phyloP scores from a whole-genome alignment of 768 basidiomycete genomes.

The Clitopilus passeckerianus region DNA sequence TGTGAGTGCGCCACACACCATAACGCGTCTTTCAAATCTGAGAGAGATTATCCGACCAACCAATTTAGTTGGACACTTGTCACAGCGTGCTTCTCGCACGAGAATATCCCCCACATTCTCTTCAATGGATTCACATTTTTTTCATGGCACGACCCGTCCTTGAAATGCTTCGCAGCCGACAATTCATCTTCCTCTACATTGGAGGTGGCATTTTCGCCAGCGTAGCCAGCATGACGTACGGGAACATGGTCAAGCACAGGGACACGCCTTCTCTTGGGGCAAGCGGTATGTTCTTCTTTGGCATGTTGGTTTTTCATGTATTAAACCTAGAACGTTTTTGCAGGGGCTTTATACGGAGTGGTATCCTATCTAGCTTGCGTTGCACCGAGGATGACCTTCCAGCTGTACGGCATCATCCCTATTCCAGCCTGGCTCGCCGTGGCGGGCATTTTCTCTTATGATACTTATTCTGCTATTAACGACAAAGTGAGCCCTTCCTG shows the following conservation, averaged over 20 bases:
- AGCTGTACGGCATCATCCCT: constrained; percentile 72
- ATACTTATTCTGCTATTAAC: constrained; percentile 41
- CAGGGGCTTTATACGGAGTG: constrained; percentile 69
- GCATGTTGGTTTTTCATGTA: too few species aligned
- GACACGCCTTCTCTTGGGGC: constrained; percentile 56
- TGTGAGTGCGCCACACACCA: constrained; percentile 35
- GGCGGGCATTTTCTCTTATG: constrained; percentile 59
- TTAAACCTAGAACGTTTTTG: neutral
- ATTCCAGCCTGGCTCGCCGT: constrained; percentile 77
- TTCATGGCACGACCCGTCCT: constrained; percentile 71
- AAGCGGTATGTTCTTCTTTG: constrained; percentile 49
- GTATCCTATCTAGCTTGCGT: constrained; percentile 71
- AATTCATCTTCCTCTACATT: constrained; percentile 71
- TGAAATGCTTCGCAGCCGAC: constrained; percentile 54
- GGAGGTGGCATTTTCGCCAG: constrained; percentile 59
- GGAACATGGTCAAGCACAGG: constrained; percentile 27
- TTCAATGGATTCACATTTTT: constrained; percentile 76
- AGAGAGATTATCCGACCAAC: too few species aligned
- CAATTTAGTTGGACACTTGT: constrained; percentile 67
- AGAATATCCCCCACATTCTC: constrained; percentile 53
- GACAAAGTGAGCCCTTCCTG: constrained; percentile 26
- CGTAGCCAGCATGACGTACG: constrained; percentile 45
- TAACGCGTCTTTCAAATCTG: neutral
- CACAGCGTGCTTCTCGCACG: constrained; percentile 70
- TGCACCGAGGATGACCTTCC: constrained; percentile 60